These are phyloP conservation scores for Xylariaceae sp. DNA, from an alignment of 2,329 filamentous ascomycete species.

Conservation along the genomic window DNA sequence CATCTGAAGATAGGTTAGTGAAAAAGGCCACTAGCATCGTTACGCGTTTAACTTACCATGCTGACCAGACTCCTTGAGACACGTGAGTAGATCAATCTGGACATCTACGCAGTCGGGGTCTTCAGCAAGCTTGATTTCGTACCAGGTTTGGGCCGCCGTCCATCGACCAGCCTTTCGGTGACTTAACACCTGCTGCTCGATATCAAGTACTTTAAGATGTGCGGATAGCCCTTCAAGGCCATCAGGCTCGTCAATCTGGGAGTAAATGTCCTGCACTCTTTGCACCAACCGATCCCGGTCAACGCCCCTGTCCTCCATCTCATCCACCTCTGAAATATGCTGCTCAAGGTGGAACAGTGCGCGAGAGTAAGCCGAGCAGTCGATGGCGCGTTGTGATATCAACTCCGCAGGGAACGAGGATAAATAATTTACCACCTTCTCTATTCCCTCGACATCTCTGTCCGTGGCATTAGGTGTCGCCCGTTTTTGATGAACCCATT, in stretches of 20 bases:
- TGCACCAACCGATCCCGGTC: conserved; percentile 68
- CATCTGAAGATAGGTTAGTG: conserved; percentile 53
- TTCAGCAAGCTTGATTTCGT: conserved; percentile 83
- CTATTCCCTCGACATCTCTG: conserved; percentile 49
- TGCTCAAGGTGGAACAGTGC: conserved; percentile 95
- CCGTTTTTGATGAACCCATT: conserved; percentile 82
- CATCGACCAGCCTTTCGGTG: conserved; percentile 91
- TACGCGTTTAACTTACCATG: conserved; percentile 60
- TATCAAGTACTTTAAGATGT: conserved; percentile 79
- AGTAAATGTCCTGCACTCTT: conserved; percentile 88
- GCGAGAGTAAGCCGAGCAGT: conserved; percentile 88
- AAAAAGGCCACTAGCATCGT: not conserved
- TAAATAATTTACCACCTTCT: conserved; percentile 50
- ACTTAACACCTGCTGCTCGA: conserved; percentile 89
- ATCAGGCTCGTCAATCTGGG: conserved; percentile 96
- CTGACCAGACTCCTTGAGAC: conserved; percentile 92
- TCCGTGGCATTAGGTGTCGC: conserved; percentile 27
- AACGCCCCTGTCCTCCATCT: conserved; percentile 44
- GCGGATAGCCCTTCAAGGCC: conserved; percentile 92
- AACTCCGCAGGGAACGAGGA: conserved; percentile 70
- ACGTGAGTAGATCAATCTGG: conserved; percentile 80
- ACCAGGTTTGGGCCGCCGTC: conserved; percentile 96
- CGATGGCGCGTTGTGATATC: conserved; percentile 77
- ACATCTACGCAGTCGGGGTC: conserved; percentile 73
- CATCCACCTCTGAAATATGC: conserved; percentile 61